phyloP scores from a whole-genome alignment of 805 yeast genomes.

The Ogataea polymorpha region DNA sequence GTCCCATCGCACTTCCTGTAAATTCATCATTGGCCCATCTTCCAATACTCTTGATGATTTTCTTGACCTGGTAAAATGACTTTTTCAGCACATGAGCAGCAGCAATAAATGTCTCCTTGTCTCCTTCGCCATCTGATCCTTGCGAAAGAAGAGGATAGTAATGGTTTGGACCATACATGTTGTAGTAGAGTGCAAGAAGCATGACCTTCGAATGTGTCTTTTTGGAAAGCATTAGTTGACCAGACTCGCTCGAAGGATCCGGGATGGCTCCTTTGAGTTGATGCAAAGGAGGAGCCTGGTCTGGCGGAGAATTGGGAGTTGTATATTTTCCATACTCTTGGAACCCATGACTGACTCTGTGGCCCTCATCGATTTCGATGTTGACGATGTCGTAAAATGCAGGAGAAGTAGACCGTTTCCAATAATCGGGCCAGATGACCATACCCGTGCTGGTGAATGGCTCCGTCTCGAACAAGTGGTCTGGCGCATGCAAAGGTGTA shows the following conservation, averaged over 20 bases:
- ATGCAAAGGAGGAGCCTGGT: conserved; percentile 45
- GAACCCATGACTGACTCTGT: conserved; percentile 39
- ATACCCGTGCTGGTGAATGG: conserved; percentile 52
- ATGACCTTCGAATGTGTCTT: conserved; percentile 51
- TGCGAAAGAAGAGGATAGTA: conserved; percentile 51
- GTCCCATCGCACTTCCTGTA: conserved; percentile 77
- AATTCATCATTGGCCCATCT: conserved; percentile 42
- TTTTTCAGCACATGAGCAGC: conserved; percentile 56
- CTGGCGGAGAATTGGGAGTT: conserved; percentile 30
- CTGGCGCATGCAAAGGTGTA: conserved; percentile 62
- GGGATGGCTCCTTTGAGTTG: conserved; percentile 61
- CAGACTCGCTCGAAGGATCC: conserved; percentile 63
- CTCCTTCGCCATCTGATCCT: conserved; percentile 52
- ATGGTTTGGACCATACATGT: conserved; percentile 55
- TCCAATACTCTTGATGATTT: conserved; percentile 54
- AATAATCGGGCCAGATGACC: conserved; percentile 45
- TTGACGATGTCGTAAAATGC: conserved; percentile 46
- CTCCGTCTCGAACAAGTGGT: conserved; percentile 50
- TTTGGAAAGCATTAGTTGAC: conserved; percentile 59
- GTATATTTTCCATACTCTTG: conserved; percentile 33
- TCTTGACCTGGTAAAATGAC: conserved; percentile 59
- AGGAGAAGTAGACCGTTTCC: conserved; percentile 56
- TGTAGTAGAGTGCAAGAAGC: conserved; percentile 56
- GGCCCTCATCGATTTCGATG: conserved; percentile 39
- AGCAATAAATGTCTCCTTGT: conserved; percentile 61